Conservation (phyloP, 352 stramenopile species). For the Pythium aristosporum region DNA sequence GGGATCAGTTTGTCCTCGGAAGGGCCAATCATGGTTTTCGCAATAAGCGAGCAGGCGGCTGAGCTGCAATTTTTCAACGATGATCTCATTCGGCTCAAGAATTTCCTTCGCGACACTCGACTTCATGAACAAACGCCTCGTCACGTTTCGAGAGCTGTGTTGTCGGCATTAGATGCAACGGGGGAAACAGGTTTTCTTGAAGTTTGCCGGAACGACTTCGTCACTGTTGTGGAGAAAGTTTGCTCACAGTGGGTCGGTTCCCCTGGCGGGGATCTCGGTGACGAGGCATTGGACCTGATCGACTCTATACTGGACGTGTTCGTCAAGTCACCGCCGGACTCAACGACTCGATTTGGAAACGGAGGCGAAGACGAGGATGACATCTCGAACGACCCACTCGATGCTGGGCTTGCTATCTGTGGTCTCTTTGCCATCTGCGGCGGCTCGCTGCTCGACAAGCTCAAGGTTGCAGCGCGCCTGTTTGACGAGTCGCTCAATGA, state of each 20-base stretch:
- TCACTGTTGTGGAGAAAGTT: slow-evolving; percentile 49
- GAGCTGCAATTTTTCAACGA: slow-evolving; percentile 86
- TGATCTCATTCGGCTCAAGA: slow-evolving; percentile 61
- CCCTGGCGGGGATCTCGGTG: slow-evolving; percentile 27
- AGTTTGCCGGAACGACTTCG: slow-evolving; percentile 46
- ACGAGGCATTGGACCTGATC: slow-evolving; percentile 64
- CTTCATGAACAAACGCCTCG: slow-evolving; percentile 47
- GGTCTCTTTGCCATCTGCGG: slow-evolving; percentile 68
- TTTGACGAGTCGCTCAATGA: slow-evolving; percentile 32
- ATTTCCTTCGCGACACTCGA: slow-evolving; percentile 67
- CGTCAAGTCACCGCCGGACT: slow-evolving; percentile 41
- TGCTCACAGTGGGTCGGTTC: slow-evolving; percentile 24
- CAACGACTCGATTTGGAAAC: slow-evolving; percentile 5
- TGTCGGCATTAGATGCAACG: slow-evolving; percentile 33
- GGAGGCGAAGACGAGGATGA: slow-evolving; percentile 40
- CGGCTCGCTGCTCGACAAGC: slow-evolving; percentile 45
- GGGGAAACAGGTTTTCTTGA: slow-evolving; percentile 22
- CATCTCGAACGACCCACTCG: slow-evolving; percentile 48
- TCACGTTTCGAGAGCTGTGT: slow-evolving; percentile 25
- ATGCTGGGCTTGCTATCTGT: slow-evolving; percentile 54
- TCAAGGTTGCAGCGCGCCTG: slow-evolving; percentile 24
- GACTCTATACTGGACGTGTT: slow-evolving; percentile 68
- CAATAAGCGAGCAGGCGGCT: slow-evolving; percentile 56
- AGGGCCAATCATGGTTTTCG: slow-evolving; percentile 81
- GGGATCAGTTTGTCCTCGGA: slow-evolving; percentile 62